Evolutionary conservation across 108 stramenopile species (phyloP).

Genomic region (Phaeodactylum tricornutum): DNA sequence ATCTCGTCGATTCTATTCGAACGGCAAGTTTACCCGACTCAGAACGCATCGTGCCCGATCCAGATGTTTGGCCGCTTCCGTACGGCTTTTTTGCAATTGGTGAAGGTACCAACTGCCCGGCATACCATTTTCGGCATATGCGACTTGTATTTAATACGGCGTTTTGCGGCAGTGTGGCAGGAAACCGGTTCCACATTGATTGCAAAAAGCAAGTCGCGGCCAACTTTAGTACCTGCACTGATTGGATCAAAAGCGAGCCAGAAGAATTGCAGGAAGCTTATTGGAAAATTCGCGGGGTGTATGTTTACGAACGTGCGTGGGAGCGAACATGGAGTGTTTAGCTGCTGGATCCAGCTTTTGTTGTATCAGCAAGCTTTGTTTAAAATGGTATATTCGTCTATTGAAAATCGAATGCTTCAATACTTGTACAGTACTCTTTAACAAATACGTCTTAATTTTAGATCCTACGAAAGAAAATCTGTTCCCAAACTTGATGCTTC

Average conservation of each 20-base stretch:
- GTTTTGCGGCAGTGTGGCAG: slow-evolving; percentile 80
- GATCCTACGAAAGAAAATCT: too few relatives aligned
- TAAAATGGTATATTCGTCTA: too few relatives aligned
- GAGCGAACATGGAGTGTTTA: slow-evolving; percentile 17
- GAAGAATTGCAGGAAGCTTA: slow-evolving; percentile 65
- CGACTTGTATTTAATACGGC: slow-evolving; percentile 81
- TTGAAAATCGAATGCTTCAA: too few relatives aligned
- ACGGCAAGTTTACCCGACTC: slow-evolving; percentile 32
- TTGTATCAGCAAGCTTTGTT: too few relatives aligned
- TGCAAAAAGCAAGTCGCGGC: slow-evolving; percentile 49
- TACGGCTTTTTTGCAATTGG: slow-evolving; percentile 84
- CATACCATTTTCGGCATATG: slow-evolving; percentile 79
- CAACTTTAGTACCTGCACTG: slow-evolving; percentile 59
- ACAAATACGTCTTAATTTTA: too few relatives aligned
- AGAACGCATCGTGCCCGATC: slow-evolving; percentile 67
- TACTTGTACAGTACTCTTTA: too few relatives aligned
- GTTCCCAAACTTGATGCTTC: too few relatives aligned
- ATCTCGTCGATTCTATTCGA: slow-evolving; percentile 49
- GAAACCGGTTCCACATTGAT: slow-evolving; percentile 70
- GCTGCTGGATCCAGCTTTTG: too few relatives aligned
- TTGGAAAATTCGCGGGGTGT: slow-evolving; percentile 85
- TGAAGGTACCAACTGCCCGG: slow-evolving; percentile 57
- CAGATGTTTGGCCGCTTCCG: slow-evolving; percentile 68
- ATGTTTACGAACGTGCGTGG: slow-evolving; percentile 73
- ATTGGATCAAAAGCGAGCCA: slow-evolving; percentile 66